phyloP scores from a whole-genome alignment of 768 basidiomycete species.

The Leccinum boreale region DNA sequence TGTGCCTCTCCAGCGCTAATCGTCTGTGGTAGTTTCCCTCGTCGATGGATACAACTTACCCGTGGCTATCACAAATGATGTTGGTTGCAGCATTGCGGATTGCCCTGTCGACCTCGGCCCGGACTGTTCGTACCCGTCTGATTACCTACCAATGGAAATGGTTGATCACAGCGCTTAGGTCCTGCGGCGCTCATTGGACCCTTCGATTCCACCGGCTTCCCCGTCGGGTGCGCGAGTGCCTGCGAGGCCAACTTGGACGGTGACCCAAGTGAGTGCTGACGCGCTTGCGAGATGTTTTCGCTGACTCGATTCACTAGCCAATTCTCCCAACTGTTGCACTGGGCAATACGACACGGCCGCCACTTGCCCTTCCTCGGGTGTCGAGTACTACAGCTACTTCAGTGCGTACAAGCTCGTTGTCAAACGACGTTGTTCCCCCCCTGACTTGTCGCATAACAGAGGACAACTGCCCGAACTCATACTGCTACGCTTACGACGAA shows the following conservation, averaged over 20 bases:
- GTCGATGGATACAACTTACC: slow-evolving; percentile 69
- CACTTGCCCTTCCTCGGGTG: slow-evolving; percentile 53
- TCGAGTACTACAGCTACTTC: slow-evolving; percentile 44
- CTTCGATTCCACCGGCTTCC: slow-evolving; percentile 46
- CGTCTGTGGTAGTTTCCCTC: slow-evolving; percentile 45
- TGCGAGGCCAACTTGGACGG: slow-evolving; percentile 42
- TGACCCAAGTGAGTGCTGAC: slow-evolving; percentile 25
- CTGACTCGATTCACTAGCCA: slow-evolving; percentile 30
- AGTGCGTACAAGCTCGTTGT: slow-evolving; percentile 29
- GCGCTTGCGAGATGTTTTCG: neutral
- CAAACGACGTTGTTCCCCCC: neutral
- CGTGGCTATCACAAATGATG: slow-evolving; percentile 52
- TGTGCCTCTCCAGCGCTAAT: neutral
- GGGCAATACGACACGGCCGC: slow-evolving; percentile 48
- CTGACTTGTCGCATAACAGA: slow-evolving; percentile 25
- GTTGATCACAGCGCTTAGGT: slow-evolving; percentile 30
- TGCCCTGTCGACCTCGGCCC: slow-evolving; percentile 64
- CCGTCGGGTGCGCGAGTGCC: slow-evolving; percentile 61
- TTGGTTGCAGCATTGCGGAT: slow-evolving; percentile 51
- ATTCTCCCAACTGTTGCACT: slow-evolving; percentile 66
- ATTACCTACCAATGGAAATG: neutral
- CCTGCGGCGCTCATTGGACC: slow-evolving; percentile 52
- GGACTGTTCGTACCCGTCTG: slow-evolving; percentile 38
- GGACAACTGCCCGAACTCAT: slow-evolving; percentile 42
- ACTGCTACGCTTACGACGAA: slow-evolving; percentile 54